Conservation (phyloP, 139 green algal genomes). For the Deuterostichococcus epilithicus region DNA sequence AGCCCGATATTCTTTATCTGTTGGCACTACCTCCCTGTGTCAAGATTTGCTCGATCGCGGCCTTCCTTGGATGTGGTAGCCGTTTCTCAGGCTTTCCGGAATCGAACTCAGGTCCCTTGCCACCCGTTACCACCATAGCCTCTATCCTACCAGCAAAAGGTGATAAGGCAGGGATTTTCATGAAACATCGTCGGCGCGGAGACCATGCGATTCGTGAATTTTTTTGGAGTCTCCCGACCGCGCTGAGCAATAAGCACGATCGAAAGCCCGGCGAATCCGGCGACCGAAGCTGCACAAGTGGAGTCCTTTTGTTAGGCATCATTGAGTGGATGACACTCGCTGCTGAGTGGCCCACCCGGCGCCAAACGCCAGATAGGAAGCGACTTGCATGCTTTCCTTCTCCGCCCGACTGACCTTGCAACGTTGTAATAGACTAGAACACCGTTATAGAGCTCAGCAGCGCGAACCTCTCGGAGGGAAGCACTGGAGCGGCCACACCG, state of each 20-base stretch:
- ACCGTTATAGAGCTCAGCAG: too few species aligned
- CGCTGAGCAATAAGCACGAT: background rate
- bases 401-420: constrained; percentile 25
- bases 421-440: too few species aligned
- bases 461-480: too few species aligned
- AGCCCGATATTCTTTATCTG: too few species aligned
- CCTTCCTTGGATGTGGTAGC: too few species aligned
- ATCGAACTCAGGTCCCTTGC: too few species aligned
- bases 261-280: background rate
- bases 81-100: too few species aligned
- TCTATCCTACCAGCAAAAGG: constrained; percentile 79
- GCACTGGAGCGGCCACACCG: too few species aligned
- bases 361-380: constrained; percentile 1
- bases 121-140: constrained; percentile 73
- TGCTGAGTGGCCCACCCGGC: constrained; percentile 2
- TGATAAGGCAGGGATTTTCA: constrained; percentile 91
- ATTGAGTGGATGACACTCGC: constrained; percentile 2
- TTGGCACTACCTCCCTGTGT: too few species aligned
- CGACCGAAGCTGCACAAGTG: background rate
- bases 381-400: constrained; percentile 30
- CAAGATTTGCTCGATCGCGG: too few species aligned
- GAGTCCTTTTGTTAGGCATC: constrained; percentile 25
- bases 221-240: constrained; percentile 24
- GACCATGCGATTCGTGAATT: constrained; percentile 87
- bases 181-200: constrained; percentile 81